Percentiles rank a stretch among this genome's conserved stretches.
Evolutionary conservation across 768 basidiomycete genomes (phyloP).

Genomic region (Psilocybe tampanensis): DNA sequence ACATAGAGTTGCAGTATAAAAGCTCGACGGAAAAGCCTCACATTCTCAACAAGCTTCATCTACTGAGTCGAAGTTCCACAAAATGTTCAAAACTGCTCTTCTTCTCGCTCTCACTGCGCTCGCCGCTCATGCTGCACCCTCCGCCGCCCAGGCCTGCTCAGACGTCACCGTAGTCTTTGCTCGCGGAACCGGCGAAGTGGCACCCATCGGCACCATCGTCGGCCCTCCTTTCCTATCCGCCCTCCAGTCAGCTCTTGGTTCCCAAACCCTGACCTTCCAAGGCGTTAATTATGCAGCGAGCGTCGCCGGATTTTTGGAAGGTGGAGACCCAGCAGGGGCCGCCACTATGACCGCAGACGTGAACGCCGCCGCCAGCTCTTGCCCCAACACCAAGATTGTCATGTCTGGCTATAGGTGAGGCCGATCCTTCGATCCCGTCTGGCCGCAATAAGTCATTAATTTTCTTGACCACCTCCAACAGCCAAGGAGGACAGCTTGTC

Average conservation of each 20-base stretch:
- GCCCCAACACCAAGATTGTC: slow-evolving; percentile 34
- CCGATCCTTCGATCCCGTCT: neutral
- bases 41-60: neutral
- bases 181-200: slow-evolving; percentile 35
- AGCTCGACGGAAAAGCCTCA: neutral
- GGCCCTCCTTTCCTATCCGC: slow-evolving; percentile 37
- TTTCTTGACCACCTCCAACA: slow-evolving; percentile 2
- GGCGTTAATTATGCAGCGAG: slow-evolving; percentile 38
- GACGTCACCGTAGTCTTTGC: slow-evolving; percentile 39
- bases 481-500: slow-evolving; percentile 38
- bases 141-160: slow-evolving; percentile 19
- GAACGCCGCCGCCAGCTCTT: slow-evolving; percentile 26
- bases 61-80: neutral
- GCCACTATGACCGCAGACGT: slow-evolving; percentile 36
- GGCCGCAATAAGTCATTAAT: too few species aligned
- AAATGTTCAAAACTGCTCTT: slow-evolving; percentile 12
- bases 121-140: neutral
- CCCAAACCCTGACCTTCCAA: slow-evolving; percentile 31
- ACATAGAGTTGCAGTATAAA: neutral
- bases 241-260: slow-evolving; percentile 26
- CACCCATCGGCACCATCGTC: slow-evolving; percentile 35
- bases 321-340: slow-evolving; percentile 36
- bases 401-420: slow-evolving; percentile 35
- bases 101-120: neutral
- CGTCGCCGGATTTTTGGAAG: slow-evolving; percentile 36